These are phyloP conservation scores for Helenozyma rhizophorensis DNA, from an alignment of 805 yeast species.

Conservation along the genomic window DNA sequence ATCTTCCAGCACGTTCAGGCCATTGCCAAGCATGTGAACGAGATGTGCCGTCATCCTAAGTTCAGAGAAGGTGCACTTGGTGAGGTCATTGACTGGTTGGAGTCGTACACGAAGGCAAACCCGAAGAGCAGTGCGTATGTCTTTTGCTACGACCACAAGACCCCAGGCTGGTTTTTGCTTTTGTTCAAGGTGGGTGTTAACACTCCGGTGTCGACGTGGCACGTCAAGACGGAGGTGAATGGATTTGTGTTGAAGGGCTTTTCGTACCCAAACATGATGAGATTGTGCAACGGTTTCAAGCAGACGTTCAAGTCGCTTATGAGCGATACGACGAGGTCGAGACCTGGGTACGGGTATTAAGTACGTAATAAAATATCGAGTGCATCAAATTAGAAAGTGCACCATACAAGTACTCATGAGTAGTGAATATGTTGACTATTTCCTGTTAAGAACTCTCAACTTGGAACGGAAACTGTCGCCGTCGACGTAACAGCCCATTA, in stretches of 20 bases:
- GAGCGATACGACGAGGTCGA: constrained; percentile 15
- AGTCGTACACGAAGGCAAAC: constrained; percentile 85
- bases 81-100: constrained; percentile 83
- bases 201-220: constrained; percentile 76
- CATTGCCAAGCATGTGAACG: constrained; percentile 76
- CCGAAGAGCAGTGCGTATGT: constrained; percentile 87
- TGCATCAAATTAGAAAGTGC: background rate
- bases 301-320: constrained; percentile 43
- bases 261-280: constrained; percentile 83
- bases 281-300: constrained; percentile 93
- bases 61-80: constrained; percentile 74
- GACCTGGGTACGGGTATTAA: constrained; percentile 13
- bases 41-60: constrained; percentile 82
- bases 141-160: constrained; percentile 82
- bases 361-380: background rate
- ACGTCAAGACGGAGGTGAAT: constrained; percentile 82
- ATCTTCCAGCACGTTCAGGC: constrained; percentile 83
- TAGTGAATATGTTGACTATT: background rate
- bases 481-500: constrained; percentile 74
- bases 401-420: background rate
- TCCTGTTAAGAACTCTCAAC: constrained; percentile 20
- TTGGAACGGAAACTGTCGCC: constrained; percentile 67
- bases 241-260: constrained; percentile 80
- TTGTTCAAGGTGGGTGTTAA: constrained; percentile 77
- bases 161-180: constrained; percentile 90